These are phyloP conservation scores for Aspergillus ibericus DNA, from an alignment of 2,329 filamentous ascomycete genomes.

Conservation along the genomic window DNA sequence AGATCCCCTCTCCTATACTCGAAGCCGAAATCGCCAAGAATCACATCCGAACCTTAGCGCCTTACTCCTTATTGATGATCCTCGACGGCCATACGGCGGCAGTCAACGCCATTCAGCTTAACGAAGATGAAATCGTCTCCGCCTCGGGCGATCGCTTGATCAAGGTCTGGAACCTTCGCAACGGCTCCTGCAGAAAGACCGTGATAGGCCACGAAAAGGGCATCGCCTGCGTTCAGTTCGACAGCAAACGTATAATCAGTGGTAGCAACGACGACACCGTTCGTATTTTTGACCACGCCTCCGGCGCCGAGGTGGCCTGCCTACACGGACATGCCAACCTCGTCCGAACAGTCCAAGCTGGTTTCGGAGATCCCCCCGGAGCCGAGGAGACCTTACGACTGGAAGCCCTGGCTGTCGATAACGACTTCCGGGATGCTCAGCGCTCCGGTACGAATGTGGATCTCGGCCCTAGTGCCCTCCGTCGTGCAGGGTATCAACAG, in stretches of 20 bases:
- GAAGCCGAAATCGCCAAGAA: constrained; percentile 46
- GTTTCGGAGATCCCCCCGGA: constrained; percentile 84
- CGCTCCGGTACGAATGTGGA: constrained; percentile 46
- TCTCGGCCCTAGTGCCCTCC: constrained; percentile 45
- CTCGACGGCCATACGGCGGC: constrained; percentile 85
- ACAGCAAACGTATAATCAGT: constrained; percentile 88
- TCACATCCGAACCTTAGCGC: constrained; percentile 50
- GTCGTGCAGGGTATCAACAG: constrained; percentile 52
- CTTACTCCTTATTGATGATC: constrained; percentile 75
- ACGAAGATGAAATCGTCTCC: constrained; percentile 82
- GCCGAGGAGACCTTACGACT: constrained; percentile 71
- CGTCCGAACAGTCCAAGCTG: constrained; percentile 91
- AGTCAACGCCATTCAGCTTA: constrained; percentile 93
- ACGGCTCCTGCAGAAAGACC: constrained; percentile 71
- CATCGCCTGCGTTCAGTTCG: constrained; percentile 96
- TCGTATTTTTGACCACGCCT: constrained; percentile 86
- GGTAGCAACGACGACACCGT: constrained; percentile 96
- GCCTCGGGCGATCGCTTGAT: constrained; percentile 92
- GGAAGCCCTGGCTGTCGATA: constrained; percentile 72
- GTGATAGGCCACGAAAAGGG: constrained; percentile 88
- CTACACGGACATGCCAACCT: constrained; percentile 78
- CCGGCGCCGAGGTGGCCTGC: constrained; percentile 85
- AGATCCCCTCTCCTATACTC: constrained; percentile 41
- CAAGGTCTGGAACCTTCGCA: constrained; percentile 91
- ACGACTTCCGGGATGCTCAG: constrained; percentile 65